Conservation (phyloP, 1,284 basidiomycete genomes). For the Kwoniella shivajii region DNA sequence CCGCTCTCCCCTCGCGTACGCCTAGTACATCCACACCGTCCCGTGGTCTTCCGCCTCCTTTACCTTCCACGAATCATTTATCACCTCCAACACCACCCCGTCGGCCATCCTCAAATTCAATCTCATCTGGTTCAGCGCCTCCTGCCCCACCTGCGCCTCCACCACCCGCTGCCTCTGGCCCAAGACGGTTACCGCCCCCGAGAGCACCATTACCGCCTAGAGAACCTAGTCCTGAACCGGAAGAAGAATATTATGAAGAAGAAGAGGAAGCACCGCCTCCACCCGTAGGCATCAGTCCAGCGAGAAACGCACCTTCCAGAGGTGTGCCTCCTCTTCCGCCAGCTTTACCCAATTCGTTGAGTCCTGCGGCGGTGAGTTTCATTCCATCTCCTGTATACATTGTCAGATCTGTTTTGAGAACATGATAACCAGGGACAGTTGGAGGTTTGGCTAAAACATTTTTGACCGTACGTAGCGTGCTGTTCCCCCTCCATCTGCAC, state of each 20-base stretch:
- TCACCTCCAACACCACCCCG: constrained; percentile 34
- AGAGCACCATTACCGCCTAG: constrained; percentile 20
- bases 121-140: constrained; percentile 58
- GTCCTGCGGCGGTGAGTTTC: constrained; percentile 31
- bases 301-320: constrained; percentile 17
- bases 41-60: constrained; percentile 31
- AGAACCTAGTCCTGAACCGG: constrained; percentile 19
- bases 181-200: constrained; percentile 21
- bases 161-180: constrained; percentile 15
- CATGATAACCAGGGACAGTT: background rate
- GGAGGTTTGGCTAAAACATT: no score
- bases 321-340: constrained; percentile 25
- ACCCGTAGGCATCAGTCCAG: constrained; percentile 37
- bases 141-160: constrained; percentile 47
- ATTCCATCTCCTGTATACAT: background rate
- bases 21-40: constrained; percentile 29
- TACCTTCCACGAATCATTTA: constrained; percentile 17
- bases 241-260: constrained; percentile 22
- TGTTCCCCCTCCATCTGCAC: constrained; percentile 23
- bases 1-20: constrained; percentile 39
- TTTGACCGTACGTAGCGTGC: constrained; percentile 20
- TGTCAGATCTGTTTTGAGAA: background rate
- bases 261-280: constrained; percentile 35
- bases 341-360: constrained; percentile 30
- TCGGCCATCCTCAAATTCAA: constrained; percentile 23